Conservation (phyloP, 345 rosid species). For the Eucalyptus marginata region DNA sequence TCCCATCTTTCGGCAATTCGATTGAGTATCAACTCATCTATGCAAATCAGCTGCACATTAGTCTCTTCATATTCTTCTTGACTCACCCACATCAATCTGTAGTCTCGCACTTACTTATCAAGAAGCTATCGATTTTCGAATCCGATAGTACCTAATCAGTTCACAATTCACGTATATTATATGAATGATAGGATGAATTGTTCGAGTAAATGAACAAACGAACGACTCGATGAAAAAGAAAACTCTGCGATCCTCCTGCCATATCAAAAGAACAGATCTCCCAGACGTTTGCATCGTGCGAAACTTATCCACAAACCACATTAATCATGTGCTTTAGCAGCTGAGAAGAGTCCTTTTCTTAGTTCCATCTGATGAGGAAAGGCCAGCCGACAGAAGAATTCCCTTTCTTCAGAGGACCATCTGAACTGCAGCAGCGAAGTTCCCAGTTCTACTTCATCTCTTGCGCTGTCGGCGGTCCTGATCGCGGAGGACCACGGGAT, state of each 20-base stretch:
- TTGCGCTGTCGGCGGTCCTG: background rate
- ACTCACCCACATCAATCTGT: accelerated
- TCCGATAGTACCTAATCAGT: background rate
- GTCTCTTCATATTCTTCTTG: background rate
- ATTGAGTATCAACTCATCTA: background rate
- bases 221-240: background rate
- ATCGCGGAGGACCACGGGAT: background rate
- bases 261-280: no score
- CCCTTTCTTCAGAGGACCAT: slow-evolving; percentile 37
- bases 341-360: background rate
- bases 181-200: background rate
- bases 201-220: background rate
- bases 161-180: accelerated
- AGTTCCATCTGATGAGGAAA: background rate
- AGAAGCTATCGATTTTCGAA: background rate
- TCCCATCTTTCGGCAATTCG: background rate
- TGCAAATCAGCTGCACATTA: background rate
- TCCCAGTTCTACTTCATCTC: no score
- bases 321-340: background rate
- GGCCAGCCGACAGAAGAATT: background rate
- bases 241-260: background rate
- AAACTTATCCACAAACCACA: background rate
- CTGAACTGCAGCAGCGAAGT: slow-evolving; percentile 30
- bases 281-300: background rate
- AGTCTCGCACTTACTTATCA: background rate